Conservation (phyloP, 2,329 filamentous ascomycete species). For the Mycosphaerella sp. region DNA sequence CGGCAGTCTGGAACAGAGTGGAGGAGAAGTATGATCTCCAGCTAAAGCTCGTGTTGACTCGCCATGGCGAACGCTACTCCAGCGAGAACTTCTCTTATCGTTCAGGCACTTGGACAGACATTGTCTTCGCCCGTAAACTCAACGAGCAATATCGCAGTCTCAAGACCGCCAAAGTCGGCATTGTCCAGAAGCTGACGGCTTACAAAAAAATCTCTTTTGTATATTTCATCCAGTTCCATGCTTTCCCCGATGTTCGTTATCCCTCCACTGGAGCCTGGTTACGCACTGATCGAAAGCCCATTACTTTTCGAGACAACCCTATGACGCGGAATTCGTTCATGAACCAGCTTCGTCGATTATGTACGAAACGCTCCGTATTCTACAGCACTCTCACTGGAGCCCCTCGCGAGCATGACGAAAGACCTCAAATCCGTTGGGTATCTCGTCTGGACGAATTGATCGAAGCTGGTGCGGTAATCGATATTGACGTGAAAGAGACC, state of each 20-base stretch:
- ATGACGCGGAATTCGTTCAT: slow-evolving; percentile 15
- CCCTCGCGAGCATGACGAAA: background rate
- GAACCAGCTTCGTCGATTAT: slow-evolving; percentile 12
- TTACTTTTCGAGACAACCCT: slow-evolving; percentile 11
- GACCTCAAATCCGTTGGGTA: slow-evolving; percentile 9
- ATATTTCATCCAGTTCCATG: slow-evolving; percentile 20
- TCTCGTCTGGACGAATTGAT: slow-evolving; percentile 13
- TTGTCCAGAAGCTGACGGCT: slow-evolving; percentile 18
- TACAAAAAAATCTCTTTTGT: slow-evolving; percentile 19
- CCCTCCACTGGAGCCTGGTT: slow-evolving; percentile 2
- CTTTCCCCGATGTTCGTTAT: slow-evolving; percentile 4
- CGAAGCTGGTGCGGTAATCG: slow-evolving; percentile 16
- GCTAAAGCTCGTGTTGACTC: slow-evolving; percentile 16
- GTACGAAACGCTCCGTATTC: slow-evolving; percentile 7
- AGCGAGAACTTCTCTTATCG: slow-evolving; percentile 7
- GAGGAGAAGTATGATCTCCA: slow-evolving; percentile 1
- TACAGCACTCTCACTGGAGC: slow-evolving; percentile 4
- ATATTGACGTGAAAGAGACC: slow-evolving; percentile 19
- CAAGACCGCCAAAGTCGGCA: slow-evolving; percentile 17
- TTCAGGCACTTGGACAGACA: slow-evolving; percentile 13
- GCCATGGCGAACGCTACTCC: slow-evolving; percentile 18
- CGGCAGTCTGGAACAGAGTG: slow-evolving; percentile 4
- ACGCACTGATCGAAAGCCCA: slow-evolving; percentile 10
- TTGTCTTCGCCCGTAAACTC: slow-evolving; percentile 12
- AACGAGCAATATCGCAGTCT: slow-evolving; percentile 13